Evolutionary conservation across 768 basidiomycete species (phyloP).

Genomic region (Hypholoma sublateritium): DNA sequence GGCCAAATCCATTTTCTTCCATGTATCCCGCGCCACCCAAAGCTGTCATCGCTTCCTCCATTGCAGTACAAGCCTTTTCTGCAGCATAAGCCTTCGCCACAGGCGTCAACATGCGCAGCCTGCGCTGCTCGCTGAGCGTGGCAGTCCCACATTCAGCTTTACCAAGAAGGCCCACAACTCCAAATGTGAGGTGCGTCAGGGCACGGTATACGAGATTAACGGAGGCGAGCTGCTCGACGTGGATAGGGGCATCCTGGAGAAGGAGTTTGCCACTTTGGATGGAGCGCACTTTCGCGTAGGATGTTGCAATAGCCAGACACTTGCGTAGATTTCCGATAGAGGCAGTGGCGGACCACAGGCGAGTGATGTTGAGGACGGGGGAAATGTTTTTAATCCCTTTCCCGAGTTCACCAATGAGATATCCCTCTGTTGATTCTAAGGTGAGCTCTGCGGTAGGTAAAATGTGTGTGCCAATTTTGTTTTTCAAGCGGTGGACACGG

Average conservation of each 20-base stretch:
- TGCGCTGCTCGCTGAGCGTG: conserved; percentile 43
- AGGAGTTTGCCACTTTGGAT: conserved; percentile 52
- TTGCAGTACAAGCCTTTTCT: conserved; percentile 58
- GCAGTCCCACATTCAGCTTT: conserved; percentile 58
- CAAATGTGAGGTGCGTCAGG: conserved; percentile 62
- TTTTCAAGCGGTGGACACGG: conserved; percentile 70
- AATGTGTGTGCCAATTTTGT: conserved; percentile 74
- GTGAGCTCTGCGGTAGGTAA: conserved; percentile 78
- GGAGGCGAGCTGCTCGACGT: conserved; percentile 63
- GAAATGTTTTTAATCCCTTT: conserved; percentile 67
- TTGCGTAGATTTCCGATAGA: conserved; percentile 59
- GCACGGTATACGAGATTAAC: conserved; percentile 66
- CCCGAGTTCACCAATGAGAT: conserved; percentile 57
- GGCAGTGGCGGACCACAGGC: conserved; percentile 60
- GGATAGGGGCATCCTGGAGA: conserved; percentile 55
- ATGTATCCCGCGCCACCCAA: conserved; percentile 82
- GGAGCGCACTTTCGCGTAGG: conserved; percentile 59
- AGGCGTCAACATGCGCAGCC: conserved; percentile 67
- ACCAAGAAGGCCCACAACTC: conserved; percentile 57
- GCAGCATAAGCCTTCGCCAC: conserved; percentile 70
- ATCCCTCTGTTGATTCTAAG: conserved; percentile 56
- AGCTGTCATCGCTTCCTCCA: conserved; percentile 74
- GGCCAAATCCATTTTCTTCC: conserved; percentile 75
- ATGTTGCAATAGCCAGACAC: conserved; percentile 62
- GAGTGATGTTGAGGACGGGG: conserved; percentile 77